Base-by-base conservation (phyloP, 306 rosid species). In the Begonia peltatifolia region DNA sequence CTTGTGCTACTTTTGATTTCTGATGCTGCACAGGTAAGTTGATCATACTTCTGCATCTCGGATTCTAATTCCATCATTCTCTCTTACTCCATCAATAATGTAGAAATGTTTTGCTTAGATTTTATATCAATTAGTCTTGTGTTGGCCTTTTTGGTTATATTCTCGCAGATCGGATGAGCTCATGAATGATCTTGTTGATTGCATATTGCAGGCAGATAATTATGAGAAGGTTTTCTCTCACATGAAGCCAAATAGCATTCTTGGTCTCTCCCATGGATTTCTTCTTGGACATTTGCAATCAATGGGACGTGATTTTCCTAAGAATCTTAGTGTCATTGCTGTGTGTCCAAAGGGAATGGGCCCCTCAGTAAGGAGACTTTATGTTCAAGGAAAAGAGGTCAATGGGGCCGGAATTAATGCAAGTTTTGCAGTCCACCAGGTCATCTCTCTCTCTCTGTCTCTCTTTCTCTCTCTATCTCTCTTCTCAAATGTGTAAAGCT, bases 311-410 rank as follows among this genome's bases (percentile, higher is more conserved):
- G 94, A 83, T 70, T 92, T 92, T 58, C 96, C 99, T 0, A 83
- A 86, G 66, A 61, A 92, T 56, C 62, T 92, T 50, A 92, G 96
- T 58, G 96, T 92, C 12, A 83, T 92, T 75, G 99, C 99, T 64
- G 94, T 86, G 16, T 90, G 99, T 57, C 99, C 99, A 0, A 90
- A 90, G 80, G 99, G 99, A 16, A 90, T 90, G 99, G 99, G 99
- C 65, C 99, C 99, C 15, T 90, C 99, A 6, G 99, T 90, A 35
- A 80, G 99, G 81, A 86, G 99, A 64, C 82, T 90, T 14, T 90
- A 90, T 68, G 88, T 90, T 44, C 99, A 90, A 71, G 99, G 99
- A 41, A 86, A 83, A 77, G 96, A 86, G 56, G 69, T 90, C 23
- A 90, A 90, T 68, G 99, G 99, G 66, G 99, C 99, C 5, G 99